These are phyloP conservation scores for Cladophialophora chaetospira DNA, from an alignment of 2,329 filamentous ascomycete species.

Conservation along the genomic window DNA sequence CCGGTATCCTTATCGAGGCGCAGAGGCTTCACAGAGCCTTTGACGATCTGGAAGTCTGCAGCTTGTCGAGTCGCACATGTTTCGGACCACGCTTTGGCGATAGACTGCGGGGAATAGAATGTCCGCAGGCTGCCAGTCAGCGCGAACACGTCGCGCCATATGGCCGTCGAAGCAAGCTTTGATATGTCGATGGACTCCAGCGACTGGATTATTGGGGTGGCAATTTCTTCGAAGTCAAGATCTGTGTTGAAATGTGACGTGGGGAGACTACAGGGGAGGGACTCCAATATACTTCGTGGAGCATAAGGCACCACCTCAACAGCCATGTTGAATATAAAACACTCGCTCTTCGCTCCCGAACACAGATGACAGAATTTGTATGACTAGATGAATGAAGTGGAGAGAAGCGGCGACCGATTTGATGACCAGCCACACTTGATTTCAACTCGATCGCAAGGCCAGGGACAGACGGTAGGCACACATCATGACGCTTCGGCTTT, in stretches of 20 bases:
- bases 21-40: conserved; percentile 2
- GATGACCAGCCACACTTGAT: background rate
- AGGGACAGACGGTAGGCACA: no score
- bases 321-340: background rate
- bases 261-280: conserved; percentile 17
- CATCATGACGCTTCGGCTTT: no score
- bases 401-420: no score
- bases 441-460: background rate
- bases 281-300: conserved; percentile 16
- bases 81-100: conserved; percentile 31
- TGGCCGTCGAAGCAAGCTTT: conserved; percentile 9
- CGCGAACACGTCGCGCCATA: conserved; percentile 36
- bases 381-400: no score
- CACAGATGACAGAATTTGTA: no score
- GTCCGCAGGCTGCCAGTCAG: conserved; percentile 35
- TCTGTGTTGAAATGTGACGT: conserved; percentile 5
- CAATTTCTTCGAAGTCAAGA: conserved; percentile 15
- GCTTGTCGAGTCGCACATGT: conserved; percentile 8
- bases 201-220: conserved; percentile 2
- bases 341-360: no score
- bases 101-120: conserved; percentile 28
- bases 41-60: conserved; percentile 5
- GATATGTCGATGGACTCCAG: background rate
- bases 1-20: conserved; percentile 16
- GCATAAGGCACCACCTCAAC: conserved; percentile 10